phyloP scores from a whole-genome alignment of 1,284 basidiomycete species.

The Laetiporus sulphureus region DNA sequence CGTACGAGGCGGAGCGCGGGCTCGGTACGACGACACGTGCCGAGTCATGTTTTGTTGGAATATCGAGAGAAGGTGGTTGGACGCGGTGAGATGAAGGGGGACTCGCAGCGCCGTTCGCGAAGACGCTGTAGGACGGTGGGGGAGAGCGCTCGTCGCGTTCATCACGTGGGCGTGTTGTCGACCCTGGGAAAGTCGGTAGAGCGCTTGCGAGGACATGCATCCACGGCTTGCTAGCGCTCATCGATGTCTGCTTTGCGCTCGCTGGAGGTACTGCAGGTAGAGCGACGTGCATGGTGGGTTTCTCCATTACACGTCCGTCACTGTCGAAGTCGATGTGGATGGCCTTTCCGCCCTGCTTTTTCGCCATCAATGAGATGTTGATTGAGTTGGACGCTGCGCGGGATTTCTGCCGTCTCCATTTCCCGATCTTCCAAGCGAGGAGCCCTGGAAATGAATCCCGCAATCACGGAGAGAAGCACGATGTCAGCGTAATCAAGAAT shows the following conservation, averaged over 20 bases:
- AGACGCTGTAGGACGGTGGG: slow-evolving; percentile 5
- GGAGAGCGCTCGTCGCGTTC: slow-evolving; percentile 1
- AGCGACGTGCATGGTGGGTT: slow-evolving; percentile 12
- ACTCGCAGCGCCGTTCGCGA: background rate
- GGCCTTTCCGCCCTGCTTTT: slow-evolving; percentile 3
- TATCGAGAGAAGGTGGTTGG: slow-evolving; percentile 3
- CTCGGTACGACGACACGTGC: slow-evolving; percentile 12
- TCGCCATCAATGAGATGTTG: slow-evolving; percentile 1
- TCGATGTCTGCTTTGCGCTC: slow-evolving; percentile 9
- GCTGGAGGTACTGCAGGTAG: slow-evolving; percentile 15
- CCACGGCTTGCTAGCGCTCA: slow-evolving; percentile 12
- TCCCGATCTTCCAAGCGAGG: slow-evolving; percentile 25
- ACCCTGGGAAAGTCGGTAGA: background rate
- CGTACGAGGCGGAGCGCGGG: slow-evolving; percentile 25
- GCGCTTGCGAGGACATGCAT: slow-evolving; percentile 10
- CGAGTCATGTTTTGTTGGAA: slow-evolving; percentile 12
- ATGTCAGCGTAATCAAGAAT: background rate
- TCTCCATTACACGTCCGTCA: slow-evolving; percentile 15
- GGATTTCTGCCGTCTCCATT: slow-evolving; percentile 18
- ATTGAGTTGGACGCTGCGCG: slow-evolving; percentile 15
- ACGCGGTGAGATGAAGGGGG: background rate
- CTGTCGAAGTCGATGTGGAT: slow-evolving; percentile 16
- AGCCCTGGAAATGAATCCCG: too few species aligned
- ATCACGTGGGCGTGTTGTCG: too few species aligned
- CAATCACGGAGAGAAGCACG: background rate